These are phyloP conservation scores for Cyclocybe cylindracea DNA, from an alignment of 768 basidiomycete genomes.

Conservation along the genomic window DNA sequence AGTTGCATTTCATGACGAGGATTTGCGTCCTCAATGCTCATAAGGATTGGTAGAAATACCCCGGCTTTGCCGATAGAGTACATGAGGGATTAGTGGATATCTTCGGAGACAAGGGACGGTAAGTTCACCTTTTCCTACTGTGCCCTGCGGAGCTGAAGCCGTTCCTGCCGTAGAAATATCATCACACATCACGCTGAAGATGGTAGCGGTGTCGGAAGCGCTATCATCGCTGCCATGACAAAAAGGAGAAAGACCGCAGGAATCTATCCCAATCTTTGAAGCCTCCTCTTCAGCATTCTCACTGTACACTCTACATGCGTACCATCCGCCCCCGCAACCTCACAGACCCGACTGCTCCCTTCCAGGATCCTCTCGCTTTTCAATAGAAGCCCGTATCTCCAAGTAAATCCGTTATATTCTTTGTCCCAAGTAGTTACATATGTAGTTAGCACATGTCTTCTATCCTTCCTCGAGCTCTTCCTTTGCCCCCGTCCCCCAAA, in stretches of 20 bases:
- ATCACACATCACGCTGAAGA: conserved; percentile 85
- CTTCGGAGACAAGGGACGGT: conserved; percentile 95
- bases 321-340: not conserved
- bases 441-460: too few species aligned
- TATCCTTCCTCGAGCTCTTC: too few species aligned
- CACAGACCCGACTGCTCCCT: not conserved
- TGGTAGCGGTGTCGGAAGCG: conserved; percentile 93
- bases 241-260: conserved; percentile 22
- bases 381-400: too few species aligned
- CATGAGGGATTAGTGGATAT: conserved; percentile 93
- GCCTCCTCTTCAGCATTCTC: not conserved
- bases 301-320: not conserved
- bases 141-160: not conserved
- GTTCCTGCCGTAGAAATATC: conserved; percentile 55
- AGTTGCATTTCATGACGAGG: conserved; percentile 23
- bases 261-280: conserved; percentile 20
- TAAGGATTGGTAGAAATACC: conserved; percentile 77
- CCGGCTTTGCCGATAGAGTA: conserved; percentile 89
- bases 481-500: too few species aligned
- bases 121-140: conserved; percentile 27
- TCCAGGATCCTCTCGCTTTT: too few species aligned
- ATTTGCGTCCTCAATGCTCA: too few species aligned
- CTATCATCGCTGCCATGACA: conserved; percentile 96
- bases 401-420: too few species aligned
- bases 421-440: too few species aligned